Evolutionary conservation across 345 rosid species (phyloP), one percentile per base, ranked within the genome.

Genomic region (Sonneratia alba): DNA sequence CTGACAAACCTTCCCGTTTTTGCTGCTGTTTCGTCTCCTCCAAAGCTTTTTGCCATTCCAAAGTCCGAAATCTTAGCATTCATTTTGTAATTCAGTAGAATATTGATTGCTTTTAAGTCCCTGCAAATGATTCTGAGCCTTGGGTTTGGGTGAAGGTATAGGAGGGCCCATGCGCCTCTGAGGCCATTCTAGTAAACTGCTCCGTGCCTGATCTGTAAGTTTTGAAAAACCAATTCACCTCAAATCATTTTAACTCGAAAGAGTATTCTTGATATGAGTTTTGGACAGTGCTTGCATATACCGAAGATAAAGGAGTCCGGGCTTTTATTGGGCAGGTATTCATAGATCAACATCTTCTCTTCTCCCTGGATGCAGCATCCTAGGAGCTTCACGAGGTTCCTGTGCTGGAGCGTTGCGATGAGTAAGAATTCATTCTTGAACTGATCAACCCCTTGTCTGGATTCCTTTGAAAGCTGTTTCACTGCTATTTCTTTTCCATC

Each of bases 341-440:
- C 71, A 32, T n/a, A n/a, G n/a, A n/a, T n/a, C n/a, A n/a, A n/a
- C n/a, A n/a, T n/a, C n/a, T n/a, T n/a, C n/a, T n/a, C 68, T 36
- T 66, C 43, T 7, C 68, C 45, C 43, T 66, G 68, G 22, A 66
- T 66, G 68, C 68, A 66, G n/a, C 68, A 66, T 16, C 85, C 87
- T 1, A 82, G 64, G 27, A 85, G 83, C 62, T 68, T 77, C 2
- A 80, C 81, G 40, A 85, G 83, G 72, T 85, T 82, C 27, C 80
- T 71, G 77, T 82, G 86, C 64, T 85, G 86, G 68, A 85, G 84
- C 56, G 76, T 79, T 14, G 82, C 81, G 51, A 82, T 79, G 43
- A 79, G 34, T 12, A 40, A 42, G 3, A 75, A 80, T 76, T 82
- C 84, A 47, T 75, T 82, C 74, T 57, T 79, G 72, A 85, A 79